Percentiles rank a stretch among this genome's conserved stretches.
These are phyloP conservation scores for Millerozyma miso DNA, from an alignment of 805 yeast species.

Conservation along the genomic window DNA sequence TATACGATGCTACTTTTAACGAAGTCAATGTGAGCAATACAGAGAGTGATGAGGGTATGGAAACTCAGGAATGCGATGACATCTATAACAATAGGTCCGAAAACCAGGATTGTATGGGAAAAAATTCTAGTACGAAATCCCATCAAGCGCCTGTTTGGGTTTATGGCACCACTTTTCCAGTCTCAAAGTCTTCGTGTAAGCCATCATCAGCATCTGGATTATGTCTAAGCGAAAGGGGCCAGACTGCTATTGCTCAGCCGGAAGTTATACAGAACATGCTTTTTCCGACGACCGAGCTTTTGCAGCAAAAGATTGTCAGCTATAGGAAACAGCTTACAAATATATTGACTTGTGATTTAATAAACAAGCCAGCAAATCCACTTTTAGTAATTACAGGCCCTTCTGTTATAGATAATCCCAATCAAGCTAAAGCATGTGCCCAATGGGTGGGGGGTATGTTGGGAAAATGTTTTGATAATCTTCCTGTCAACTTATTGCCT, in stretches of 20 bases:
- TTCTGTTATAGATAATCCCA: constrained; percentile 19
- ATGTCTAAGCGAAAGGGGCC: constrained; percentile 25
- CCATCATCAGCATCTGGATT: constrained; percentile 16
- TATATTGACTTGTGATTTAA: constrained; percentile 8
- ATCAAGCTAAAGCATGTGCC: constrained; percentile 37
- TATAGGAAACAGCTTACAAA: constrained; percentile 23
- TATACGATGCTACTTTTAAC: background rate
- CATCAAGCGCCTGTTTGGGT: constrained; percentile 12
- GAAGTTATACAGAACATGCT: constrained; percentile 39
- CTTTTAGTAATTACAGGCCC: constrained; percentile 42
- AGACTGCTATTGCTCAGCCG: constrained; percentile 39
- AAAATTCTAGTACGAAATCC: background rate
- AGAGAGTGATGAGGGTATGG: background rate
- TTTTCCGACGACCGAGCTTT: constrained; percentile 27
- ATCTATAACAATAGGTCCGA: background rate
- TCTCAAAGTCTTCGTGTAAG: background rate
- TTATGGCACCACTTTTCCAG: constrained; percentile 11
- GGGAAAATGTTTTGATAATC: constrained; percentile 11
- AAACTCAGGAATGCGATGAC: background rate
- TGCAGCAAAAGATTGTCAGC: constrained; percentile 24
- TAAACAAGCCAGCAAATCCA: constrained; percentile 8
- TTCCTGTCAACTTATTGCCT: constrained; percentile 5
- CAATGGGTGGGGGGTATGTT: constrained; percentile 31
- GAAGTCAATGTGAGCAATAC: background rate
- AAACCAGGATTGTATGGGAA: background rate